Conservation (phyloP, 768 basidiomycete genomes). For the Kwoniella newhampshirensis region DNA sequence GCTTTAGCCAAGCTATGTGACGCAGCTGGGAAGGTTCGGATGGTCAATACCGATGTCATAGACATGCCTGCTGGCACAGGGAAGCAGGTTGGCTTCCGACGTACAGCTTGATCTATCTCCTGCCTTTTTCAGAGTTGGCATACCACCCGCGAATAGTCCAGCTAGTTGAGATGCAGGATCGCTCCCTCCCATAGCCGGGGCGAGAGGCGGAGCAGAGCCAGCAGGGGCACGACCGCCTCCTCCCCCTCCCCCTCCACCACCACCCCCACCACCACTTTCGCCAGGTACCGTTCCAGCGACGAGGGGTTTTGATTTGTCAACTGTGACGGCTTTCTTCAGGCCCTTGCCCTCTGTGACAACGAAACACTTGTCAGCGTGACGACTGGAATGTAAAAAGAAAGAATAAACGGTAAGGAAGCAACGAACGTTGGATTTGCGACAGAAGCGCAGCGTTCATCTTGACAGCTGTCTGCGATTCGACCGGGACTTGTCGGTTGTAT, state of each 20-base stretch:
- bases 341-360: conserved; percentile 59
- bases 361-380: neutral
- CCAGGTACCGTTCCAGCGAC: conserved; percentile 30
- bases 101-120: conserved; percentile 57
- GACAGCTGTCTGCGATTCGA: neutral
- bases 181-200: conserved; percentile 53
- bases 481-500: too few relatives aligned
- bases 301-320: conserved; percentile 59
- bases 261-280: conserved; percentile 55
- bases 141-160: conserved; percentile 82
- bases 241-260: conserved; percentile 49
- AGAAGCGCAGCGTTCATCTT: conserved; percentile 47
- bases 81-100: conserved; percentile 10
- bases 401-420: neutral
- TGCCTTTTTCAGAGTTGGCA: conserved; percentile 85
- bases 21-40: conserved; percentile 62
- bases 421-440: conserved; percentile 44
- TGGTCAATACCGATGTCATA: neutral
- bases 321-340: conserved; percentile 77
- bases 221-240: conserved; percentile 18
- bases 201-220: conserved; percentile 38
- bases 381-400: neutral
- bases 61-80: too few relatives aligned
- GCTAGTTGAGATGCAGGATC: conserved; percentile 75
- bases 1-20: conserved; percentile 55